Percentiles rank a stretch among this genome's conserved stretches.
phyloP scores from a whole-genome alignment of 805 yeast genomes.

The Pichia pseudocactophila region DNA sequence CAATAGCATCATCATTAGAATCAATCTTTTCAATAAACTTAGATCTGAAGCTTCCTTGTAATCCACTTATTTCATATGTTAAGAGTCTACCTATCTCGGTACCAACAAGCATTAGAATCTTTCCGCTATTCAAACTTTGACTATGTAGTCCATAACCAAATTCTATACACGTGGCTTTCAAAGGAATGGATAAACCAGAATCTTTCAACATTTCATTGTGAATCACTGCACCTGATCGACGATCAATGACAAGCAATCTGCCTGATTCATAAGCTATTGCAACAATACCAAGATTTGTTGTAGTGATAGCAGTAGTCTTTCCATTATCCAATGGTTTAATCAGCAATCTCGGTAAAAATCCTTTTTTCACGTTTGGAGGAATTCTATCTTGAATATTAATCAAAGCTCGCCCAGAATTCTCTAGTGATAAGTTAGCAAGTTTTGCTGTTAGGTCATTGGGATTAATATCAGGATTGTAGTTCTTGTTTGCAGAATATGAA shows the following conservation, averaged over 20 bases:
- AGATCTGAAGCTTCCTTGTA: constrained; percentile 53
- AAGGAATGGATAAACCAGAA: constrained; percentile 20
- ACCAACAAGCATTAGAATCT: constrained; percentile 66
- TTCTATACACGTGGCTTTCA: constrained; percentile 51
- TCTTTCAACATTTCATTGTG: constrained; percentile 28
- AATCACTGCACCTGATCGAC: constrained; percentile 56
- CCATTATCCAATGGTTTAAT: constrained; percentile 34
- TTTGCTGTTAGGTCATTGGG: neutral
- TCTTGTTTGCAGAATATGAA: constrained; percentile 52
- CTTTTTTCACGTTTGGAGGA: constrained; percentile 41
- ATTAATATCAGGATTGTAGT: constrained; percentile 29
- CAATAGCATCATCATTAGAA: constrained; percentile 44
- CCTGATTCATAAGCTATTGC: constrained; percentile 75
- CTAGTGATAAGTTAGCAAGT: constrained; percentile 5
- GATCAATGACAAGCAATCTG: constrained; percentile 63
- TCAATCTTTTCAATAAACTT: constrained; percentile 40
- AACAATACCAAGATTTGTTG: constrained; percentile 76
- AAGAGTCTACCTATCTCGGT: constrained; percentile 66
- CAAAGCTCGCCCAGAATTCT: constrained; percentile 13
- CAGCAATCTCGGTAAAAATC: constrained; percentile 51
- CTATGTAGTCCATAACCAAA: constrained; percentile 58
- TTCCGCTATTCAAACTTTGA: constrained; percentile 25
- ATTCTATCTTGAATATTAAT: constrained; percentile 48
- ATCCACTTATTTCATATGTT: constrained; percentile 57
- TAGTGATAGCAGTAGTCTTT: constrained; percentile 49